A percentile compares a stretch with the other conserved stretches of the same genome.
Conservation (phyloP, 208 protist species). For the Trypanosoma rangeli region DNA sequence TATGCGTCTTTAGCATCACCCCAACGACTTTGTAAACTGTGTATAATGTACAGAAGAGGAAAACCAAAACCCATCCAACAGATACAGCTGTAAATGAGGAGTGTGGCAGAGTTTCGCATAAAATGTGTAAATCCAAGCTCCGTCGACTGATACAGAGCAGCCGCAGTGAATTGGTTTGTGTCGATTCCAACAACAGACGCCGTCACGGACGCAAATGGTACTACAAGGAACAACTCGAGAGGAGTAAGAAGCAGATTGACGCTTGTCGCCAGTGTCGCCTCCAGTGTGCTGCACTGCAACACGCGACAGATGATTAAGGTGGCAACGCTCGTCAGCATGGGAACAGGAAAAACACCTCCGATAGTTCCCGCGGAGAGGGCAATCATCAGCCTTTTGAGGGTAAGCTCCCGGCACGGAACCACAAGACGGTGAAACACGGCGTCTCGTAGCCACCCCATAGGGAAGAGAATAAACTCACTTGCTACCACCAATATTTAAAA, state of each 20-base stretch:
- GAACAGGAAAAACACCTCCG: conserved; percentile 60
- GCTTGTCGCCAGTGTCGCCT: conserved; percentile 36
- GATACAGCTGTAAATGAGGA: conserved; percentile 38
- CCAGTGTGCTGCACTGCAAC: conserved; percentile 18
- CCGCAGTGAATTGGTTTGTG: conserved; percentile 29
- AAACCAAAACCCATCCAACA: conserved; percentile 31
- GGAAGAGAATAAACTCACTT: background rate
- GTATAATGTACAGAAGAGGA: conserved; percentile 5
- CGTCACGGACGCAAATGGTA: conserved; percentile 26
- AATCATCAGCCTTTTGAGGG: conserved; percentile 22
- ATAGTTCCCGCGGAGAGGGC: conserved; percentile 37
- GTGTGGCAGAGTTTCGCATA: conserved; percentile 27
- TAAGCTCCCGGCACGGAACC: conserved; percentile 31
- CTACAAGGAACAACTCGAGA: conserved; percentile 46
- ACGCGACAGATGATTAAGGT: conserved; percentile 27
- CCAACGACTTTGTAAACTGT: background rate
- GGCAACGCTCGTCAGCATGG: conserved; percentile 39
- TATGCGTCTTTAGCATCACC: background rate
- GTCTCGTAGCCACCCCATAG: conserved; percentile 9
- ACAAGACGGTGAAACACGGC: conserved; percentile 18
- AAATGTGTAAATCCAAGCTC: conserved; percentile 26
- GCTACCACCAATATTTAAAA: background rate
- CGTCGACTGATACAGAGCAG: conserved; percentile 26
- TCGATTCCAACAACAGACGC: conserved; percentile 22
- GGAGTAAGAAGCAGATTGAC: conserved; percentile 51